Evolutionary conservation across 768 basidiomycete species (phyloP), one percentile per base, ranked within the genome.

Genomic region (Boletus vinaceobasis): DNA sequence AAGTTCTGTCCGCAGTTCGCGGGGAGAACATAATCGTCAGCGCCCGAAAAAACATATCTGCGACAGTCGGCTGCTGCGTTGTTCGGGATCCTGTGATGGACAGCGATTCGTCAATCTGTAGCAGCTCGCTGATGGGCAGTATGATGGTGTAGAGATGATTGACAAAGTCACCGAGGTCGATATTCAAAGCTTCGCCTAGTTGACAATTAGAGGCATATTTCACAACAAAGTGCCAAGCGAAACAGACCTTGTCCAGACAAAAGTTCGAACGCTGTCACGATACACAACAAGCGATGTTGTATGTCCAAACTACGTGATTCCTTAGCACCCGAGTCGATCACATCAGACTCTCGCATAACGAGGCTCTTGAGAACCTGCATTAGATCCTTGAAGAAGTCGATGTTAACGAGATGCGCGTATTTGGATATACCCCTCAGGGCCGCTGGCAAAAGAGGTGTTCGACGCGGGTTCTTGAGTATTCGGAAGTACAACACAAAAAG

Each of bases 311-410:
- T 56, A 52, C 65, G 65, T 51, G 51, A 60, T 55, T 61, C 68
- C 27, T 68, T 71, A 44, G 71, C 70, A 44, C 69, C 73, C 26
- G 71, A 72, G n/a, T 75, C 73, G 29, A 75, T 72, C 53, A 74
- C 73, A 43, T 76, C 75, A 40, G 59, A 57, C 39, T 79, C 76
- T 57, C 82, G 83, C 48, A 75, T 65, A 63, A 95, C 83, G 54
- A 95, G 80, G 54, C 79, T 79, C 73, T 90, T 90, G 33, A 99
- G 77, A 6, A 94, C 91, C 50, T 83, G 78, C 77, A 99, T 81
- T 44, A 99, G 78, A 73, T 99, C 97, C 65, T 88, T 87, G 83
- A 98, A 99, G 75, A 99, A 98, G 70, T 99, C 95, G 62, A 98
- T 83, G 72, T 97, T 99, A 70, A 99, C 93, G 54, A 98, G 83